A percentile compares a stretch with the other conserved stretches of the same genome.
phyloP scores from a whole-genome alignment of 148 eudicot genomes.

The Polygonum maritimum region DNA sequence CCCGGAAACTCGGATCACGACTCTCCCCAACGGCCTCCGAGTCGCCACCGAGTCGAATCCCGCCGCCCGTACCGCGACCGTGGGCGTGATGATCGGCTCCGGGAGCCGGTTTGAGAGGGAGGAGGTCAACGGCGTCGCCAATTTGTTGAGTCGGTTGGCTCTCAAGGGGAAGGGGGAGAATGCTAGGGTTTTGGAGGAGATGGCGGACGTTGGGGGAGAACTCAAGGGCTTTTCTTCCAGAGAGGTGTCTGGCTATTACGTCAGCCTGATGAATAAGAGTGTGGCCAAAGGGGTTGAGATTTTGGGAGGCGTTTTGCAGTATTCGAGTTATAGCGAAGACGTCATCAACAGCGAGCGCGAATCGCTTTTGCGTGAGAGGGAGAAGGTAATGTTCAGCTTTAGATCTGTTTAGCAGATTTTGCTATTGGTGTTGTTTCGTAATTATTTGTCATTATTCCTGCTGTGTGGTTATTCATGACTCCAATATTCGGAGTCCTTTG shows the following conservation, averaged over 20 bases:
- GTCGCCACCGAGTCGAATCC: constrained; percentile 58
- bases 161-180: constrained; percentile 29
- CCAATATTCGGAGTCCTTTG: too few species aligned
- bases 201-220: constrained; percentile 41
- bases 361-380: constrained; percentile 37
- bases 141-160: constrained; percentile 38
- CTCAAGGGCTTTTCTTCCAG: constrained; percentile 30
- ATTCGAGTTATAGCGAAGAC: constrained; percentile 23
- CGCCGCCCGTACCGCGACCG: constrained; percentile 27
- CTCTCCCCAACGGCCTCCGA: constrained; percentile 59
- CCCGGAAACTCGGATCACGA: constrained; percentile 44
- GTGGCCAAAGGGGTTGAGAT: constrained; percentile 34
- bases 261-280: constrained; percentile 17
- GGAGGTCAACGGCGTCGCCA: constrained; percentile 15
- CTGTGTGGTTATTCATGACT: too few species aligned
- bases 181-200: constrained; percentile 24
- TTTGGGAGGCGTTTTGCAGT: constrained; percentile 38
- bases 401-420: too few species aligned
- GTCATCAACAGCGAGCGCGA: constrained; percentile 25
- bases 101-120: constrained; percentile 13
- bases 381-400: constrained; percentile 22
- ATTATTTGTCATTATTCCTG: too few species aligned
- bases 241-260: constrained; percentile 26
- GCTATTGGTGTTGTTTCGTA: too few species aligned
- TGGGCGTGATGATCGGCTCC: constrained; percentile 11